Conservation (phyloP, 768 basidiomycete species). For the Boletus subparvulus region DNA sequence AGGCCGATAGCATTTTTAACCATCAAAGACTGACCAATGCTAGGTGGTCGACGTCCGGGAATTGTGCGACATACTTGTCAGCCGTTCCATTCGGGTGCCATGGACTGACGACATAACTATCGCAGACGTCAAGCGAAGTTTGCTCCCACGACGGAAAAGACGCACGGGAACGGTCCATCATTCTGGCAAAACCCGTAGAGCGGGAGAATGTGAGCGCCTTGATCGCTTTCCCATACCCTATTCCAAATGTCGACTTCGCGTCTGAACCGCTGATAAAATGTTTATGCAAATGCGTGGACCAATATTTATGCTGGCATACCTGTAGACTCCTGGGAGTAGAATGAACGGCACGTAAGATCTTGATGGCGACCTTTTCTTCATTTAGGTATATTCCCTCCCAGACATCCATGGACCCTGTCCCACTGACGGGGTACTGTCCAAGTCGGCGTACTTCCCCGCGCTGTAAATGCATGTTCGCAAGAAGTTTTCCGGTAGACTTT, state of each 20-base stretch:
- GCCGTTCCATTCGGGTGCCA: constrained; percentile 56
- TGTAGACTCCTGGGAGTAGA: constrained; percentile 44
- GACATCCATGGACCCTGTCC: constrained; percentile 54
- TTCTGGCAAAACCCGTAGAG: constrained; percentile 57
- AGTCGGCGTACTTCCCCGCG: constrained; percentile 53
- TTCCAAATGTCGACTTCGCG: constrained; percentile 57
- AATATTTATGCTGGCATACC: constrained; percentile 30
- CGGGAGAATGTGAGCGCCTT: constrained; percentile 51
- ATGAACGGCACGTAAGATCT: constrained; percentile 52
- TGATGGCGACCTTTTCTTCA: constrained; percentile 56
- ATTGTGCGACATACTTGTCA: constrained; percentile 44
- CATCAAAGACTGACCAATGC: constrained; percentile 35
- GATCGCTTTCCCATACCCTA: constrained; percentile 51
- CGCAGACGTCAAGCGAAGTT: constrained; percentile 1
- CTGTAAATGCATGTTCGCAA: constrained; percentile 50
- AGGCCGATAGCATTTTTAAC: not conserved
- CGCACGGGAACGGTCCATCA: constrained; percentile 59
- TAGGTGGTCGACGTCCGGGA: constrained; percentile 43
- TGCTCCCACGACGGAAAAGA: not conserved
- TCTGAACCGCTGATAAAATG: constrained; percentile 43
- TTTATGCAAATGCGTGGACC: constrained; percentile 2
- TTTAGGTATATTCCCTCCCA: constrained; percentile 55
- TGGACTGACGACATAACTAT: constrained; percentile 57
- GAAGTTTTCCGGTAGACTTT: constrained; percentile 42
- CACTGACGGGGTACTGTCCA: constrained; percentile 49